phyloP scores from a whole-genome alignment of 257 asterid genomes.

The Petrea volubilis region DNA sequence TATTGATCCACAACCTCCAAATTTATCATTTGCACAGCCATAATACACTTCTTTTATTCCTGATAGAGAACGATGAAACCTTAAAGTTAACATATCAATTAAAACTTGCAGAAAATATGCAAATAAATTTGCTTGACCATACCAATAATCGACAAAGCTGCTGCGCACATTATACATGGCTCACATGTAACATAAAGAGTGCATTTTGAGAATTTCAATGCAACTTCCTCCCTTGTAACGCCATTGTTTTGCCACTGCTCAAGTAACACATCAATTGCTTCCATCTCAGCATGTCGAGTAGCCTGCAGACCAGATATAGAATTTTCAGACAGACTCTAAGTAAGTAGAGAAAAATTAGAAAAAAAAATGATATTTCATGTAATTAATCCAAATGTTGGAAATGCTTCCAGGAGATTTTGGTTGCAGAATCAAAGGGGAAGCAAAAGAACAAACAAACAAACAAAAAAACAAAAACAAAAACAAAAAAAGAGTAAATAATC shows the following conservation, averaged over 20 bases:
- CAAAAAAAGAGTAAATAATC: not conserved
- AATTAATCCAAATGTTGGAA: not conserved
- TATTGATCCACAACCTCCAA: slow-evolving; percentile 96
- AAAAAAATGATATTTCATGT: not conserved
- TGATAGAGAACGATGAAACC: slow-evolving; percentile 25
- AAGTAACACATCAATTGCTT: slow-evolving; percentile 84
- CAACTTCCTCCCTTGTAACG: slow-evolving; percentile 52
- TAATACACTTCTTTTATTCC: slow-evolving; percentile 71
- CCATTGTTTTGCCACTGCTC: slow-evolving; percentile 68
- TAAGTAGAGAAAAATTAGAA: not conserved
- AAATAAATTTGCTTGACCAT: slow-evolving; percentile 21
- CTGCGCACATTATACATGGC: slow-evolving; percentile 97
- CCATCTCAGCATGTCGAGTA: slow-evolving; percentile 96
- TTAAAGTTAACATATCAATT: slow-evolving; percentile 15
- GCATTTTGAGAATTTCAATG: slow-evolving; percentile 64
- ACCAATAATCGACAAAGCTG: slow-evolving; percentile 81
- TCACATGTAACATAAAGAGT: slow-evolving; percentile 87
- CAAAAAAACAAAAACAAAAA: too few species aligned
- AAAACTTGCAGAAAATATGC: slow-evolving; percentile 18
- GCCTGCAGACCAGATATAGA: slow-evolving; percentile 46
- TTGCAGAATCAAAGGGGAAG: not conserved
- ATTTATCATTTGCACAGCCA: slow-evolving; percentile 92
- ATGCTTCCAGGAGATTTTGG: not conserved
- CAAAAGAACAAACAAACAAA: too few species aligned
- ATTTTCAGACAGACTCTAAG: too few species aligned